Evolutionary conservation across 495 filamentous ascomycete species (phyloP).

Genomic region (Cercophora newfieldiana): DNA sequence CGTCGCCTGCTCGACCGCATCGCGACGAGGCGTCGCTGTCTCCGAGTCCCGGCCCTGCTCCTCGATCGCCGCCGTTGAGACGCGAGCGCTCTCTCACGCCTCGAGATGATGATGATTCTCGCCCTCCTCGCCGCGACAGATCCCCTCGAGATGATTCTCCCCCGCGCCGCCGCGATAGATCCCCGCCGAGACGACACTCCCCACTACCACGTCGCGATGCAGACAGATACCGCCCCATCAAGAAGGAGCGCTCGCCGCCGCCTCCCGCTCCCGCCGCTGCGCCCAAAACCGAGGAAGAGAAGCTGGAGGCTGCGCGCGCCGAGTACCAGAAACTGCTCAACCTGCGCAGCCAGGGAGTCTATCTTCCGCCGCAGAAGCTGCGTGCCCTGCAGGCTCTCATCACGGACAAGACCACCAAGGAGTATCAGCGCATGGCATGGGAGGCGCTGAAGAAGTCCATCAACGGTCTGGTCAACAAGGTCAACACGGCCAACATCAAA

Average conservation of each 20-base stretch:
- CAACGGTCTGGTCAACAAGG: constrained; percentile 97
- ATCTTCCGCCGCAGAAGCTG: constrained; percentile 89
- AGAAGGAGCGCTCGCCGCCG: constrained; percentile 43
- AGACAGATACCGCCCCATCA: constrained; percentile 44
- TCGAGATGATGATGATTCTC: constrained; percentile 2
- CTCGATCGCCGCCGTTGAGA: not conserved
- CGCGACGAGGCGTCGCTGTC: constrained; percentile 19
- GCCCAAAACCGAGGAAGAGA: constrained; percentile 75
- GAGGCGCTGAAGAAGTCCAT: constrained; percentile 98
- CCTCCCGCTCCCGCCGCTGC: constrained; percentile 56
- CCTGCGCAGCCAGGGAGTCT: constrained; percentile 91
- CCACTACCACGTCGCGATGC: constrained; percentile 39
- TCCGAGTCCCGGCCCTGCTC: not conserved
- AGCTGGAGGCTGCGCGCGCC: constrained; percentile 74
- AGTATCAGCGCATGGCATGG: constrained; percentile 99
- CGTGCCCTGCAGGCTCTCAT: constrained; percentile 93
- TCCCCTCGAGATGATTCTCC: constrained; percentile 8
- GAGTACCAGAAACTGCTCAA: constrained; percentile 89
- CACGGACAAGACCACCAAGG: constrained; percentile 92
- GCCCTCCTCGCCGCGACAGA: constrained; percentile 1
- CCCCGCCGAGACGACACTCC: constrained; percentile 30
- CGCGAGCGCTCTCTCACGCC: constrained; percentile 17
- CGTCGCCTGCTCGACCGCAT: constrained; percentile 25
- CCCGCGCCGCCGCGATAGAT: constrained; percentile 23
- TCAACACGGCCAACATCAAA: constrained; percentile 97